These are phyloP conservation scores for Trichoderma cornu-damae DNA, from an alignment of 2,329 filamentous ascomycete species.

Conservation along the genomic window DNA sequence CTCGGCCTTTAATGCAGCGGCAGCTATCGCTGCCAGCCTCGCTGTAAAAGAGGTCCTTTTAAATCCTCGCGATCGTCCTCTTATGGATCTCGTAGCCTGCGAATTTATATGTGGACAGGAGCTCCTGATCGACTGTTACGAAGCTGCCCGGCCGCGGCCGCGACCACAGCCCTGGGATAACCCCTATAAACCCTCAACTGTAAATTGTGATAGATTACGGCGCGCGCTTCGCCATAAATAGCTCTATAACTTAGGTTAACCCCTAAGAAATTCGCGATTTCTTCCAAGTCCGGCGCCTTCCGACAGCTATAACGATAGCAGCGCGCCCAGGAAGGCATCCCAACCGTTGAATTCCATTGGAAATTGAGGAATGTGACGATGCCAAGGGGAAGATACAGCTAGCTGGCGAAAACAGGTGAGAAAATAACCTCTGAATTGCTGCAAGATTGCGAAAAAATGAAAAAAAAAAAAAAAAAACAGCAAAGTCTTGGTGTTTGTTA, in stretches of 20 bases:
- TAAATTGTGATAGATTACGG: background rate
- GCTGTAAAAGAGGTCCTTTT: background rate
- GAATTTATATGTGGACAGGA: background rate
- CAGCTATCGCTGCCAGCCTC: background rate
- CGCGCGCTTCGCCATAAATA: background rate
- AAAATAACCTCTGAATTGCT: background rate
- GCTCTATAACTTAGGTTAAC: no score
- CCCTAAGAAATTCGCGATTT: background rate
- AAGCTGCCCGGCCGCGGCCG: background rate
- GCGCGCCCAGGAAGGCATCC: no score
- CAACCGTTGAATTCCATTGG: no score
- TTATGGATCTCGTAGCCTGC: background rate
- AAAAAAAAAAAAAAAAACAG: background rate
- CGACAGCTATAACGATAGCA: background rate
- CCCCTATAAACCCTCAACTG: background rate
- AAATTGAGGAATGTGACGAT: no score
- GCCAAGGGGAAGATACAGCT: background rate
- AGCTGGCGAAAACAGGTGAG: no score
- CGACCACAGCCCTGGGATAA: background rate
- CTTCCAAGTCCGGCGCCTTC: background rate
- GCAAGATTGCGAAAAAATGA: no score
- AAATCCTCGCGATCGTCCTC: background rate
- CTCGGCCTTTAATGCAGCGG: background rate
- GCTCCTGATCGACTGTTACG: background rate
- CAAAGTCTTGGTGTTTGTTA: background rate